Evolutionary conservation across 202 grass and related monocot species (phyloP).

Genomic region (Schoenoplectus tabernaemontani): DNA sequence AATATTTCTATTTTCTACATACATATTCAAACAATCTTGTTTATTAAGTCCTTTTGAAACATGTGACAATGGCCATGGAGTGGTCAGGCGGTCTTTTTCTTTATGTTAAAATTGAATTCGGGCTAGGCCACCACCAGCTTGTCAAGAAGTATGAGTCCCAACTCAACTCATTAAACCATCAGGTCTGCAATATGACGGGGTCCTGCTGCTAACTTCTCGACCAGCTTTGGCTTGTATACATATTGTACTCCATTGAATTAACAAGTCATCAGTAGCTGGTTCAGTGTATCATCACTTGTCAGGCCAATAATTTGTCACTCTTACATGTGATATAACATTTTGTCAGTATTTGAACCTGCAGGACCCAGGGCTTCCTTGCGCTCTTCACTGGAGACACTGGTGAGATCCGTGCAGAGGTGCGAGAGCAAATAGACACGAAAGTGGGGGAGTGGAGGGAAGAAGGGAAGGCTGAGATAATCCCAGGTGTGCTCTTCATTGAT

Average conservation of each 20-base stretch:
- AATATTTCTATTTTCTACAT: no score
- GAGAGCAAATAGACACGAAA: conserved; percentile 86
- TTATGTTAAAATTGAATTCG: background rate
- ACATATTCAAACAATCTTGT: no score
- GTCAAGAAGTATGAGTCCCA: background rate
- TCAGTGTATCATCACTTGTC: background rate
- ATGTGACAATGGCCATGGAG: background rate
- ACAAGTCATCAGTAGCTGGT: background rate
- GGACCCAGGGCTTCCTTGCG: conserved; percentile 94
- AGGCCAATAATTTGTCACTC: background rate
- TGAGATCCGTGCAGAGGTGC: conserved; percentile 82
- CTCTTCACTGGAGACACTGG: conserved; percentile 94
- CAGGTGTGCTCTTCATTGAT: conserved; percentile 88
- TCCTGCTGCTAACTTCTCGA: background rate
- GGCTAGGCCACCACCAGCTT: background rate
- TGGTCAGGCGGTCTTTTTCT: background rate
- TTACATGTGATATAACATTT: background rate
- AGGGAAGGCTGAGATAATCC: conserved; percentile 90
- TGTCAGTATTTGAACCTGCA: conserved; percentile 26
- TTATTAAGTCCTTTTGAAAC: background rate
- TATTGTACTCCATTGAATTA: background rate
- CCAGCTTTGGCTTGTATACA: background rate
- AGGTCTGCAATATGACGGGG: no score
- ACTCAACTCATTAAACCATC: background rate
- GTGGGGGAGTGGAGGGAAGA: conserved; percentile 94